Base-by-base conservation (phyloP, 805 yeast genomes). In the Candida xyloterini region DNA sequence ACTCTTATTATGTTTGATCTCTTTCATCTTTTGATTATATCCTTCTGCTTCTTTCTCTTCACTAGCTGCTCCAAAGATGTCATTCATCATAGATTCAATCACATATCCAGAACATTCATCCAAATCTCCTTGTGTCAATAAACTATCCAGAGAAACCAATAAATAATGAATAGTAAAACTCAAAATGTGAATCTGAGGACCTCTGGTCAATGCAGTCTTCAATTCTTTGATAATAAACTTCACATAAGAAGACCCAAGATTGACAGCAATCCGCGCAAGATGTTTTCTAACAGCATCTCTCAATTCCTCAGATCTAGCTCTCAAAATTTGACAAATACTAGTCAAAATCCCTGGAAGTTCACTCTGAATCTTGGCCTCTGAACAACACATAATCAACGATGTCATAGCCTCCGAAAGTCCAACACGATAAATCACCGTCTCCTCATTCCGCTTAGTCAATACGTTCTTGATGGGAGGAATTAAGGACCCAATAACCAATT, bases 21-120 rank as follows among this genome's bases (percentile, higher is more conserved):
- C 99, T 52, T 84, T 85, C 79, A 89, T 85, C 46, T 81, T 79
- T 22, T 86, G 81, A 37, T 76, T 76, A 55, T 93, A 91, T 14
- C 89, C 96, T 46, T 89, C 97, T 5, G 93, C 90, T 48, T 93
- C 98, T 58, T 93, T 91, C 55, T 93, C 98, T 56, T 83, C 84
- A 25, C 96, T 95, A 3, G 95, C 85, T 8, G 82, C 75, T 16
- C 99, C 99, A 61, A 93, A 90, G 4, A 80, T 74, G 55, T 91
- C 96, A 55, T 89, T 95, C 96, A 91, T 91, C 15, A 90, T 71
- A 11, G 88, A 68, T 15, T 77, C 79, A 50, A 82, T 80, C 10
- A 90, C 64, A 39, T 82, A 51, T 2, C 66, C 65, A 4, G 82
- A 76, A 35, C 69, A 60, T 10, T 76, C 81, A 59, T 89, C 93